Evolutionary conservation across 305 asterid genomes (phyloP).

Genomic region (Salvia sclarea): DNA sequence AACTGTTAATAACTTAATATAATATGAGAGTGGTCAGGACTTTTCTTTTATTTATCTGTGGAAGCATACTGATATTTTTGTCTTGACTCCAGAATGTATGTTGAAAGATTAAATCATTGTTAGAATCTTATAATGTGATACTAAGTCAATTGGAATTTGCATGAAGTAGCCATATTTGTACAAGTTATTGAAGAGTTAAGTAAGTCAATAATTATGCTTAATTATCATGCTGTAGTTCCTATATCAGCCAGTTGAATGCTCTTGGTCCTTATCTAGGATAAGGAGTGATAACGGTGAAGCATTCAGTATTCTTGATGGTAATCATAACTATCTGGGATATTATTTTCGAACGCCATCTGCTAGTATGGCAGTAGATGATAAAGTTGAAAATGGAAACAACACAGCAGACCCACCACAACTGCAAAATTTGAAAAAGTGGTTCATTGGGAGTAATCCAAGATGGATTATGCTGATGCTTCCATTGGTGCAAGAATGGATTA

Average conservation of each 20-base stretch:
- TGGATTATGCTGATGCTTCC: not conserved
- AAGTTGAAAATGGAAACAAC: not conserved
- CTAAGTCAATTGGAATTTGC: not conserved
- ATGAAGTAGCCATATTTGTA: not conserved
- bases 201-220: not conserved
- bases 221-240: not conserved
- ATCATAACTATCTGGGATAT: not conserved
- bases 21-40: conserved; percentile 1
- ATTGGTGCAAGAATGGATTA: not conserved
- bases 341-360: not conserved
- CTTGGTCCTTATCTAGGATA: not conserved
- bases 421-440: not conserved
- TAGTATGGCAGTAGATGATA: not conserved
- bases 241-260: not conserved
- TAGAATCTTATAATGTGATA: conserved; percentile 39
- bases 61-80: conserved; percentile 38
- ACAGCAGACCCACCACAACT: not conserved
- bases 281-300: not conserved
- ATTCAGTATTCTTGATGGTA: not conserved
- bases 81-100: conserved; percentile 45
- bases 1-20: conserved; percentile 14
- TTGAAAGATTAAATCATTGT: conserved; percentile 45
- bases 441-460: not conserved
- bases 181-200: not conserved
- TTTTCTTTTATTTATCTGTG: conserved; percentile 4